Evolutionary conservation across 208 protist genomes (phyloP).

Genomic region (Naegleria fowleri): DNA sequence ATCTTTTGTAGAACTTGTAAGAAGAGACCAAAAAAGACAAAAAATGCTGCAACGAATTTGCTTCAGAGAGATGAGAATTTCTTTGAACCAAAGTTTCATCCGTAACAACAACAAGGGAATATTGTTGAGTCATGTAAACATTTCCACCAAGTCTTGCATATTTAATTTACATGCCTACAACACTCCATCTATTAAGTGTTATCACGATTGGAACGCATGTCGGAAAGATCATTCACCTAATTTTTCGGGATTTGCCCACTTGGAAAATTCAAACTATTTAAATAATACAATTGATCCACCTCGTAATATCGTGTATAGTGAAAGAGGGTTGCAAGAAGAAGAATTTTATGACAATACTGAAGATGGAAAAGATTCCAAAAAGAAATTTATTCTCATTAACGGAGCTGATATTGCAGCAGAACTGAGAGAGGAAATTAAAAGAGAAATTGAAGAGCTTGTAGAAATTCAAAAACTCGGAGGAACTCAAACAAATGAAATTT

Average conservation of each 20-base stretch:
- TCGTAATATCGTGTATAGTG: not conserved
- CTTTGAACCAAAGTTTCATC: too few relatives aligned
- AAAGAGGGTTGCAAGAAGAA: not conserved
- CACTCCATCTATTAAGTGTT: too few relatives aligned
- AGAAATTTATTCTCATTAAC: constrained; percentile 64
- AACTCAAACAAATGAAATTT: not conserved
- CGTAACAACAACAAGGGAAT: too few relatives aligned
- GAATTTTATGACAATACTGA: not conserved
- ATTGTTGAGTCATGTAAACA: too few relatives aligned
- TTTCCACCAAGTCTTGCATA: too few relatives aligned
- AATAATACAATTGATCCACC: not conserved
- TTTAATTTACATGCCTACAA: too few relatives aligned
- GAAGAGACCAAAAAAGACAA: too few relatives aligned
- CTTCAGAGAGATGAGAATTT: too few relatives aligned
- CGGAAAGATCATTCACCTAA: too few relatives aligned
- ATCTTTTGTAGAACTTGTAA: too few relatives aligned
- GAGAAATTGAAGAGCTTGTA: not conserved
- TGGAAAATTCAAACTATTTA: not conserved
- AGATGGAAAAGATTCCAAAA: not conserved
- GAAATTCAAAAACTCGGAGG: not conserved
- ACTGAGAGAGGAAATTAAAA: constrained; percentile 63
- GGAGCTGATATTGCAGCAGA: constrained; percentile 68
- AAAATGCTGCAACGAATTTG: too few relatives aligned
- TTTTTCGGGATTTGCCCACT: not conserved
- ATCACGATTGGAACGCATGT: too few relatives aligned